Evolutionary conservation across 805 yeast species (phyloP).

Genomic region (Metschnikowia hibisci): DNA sequence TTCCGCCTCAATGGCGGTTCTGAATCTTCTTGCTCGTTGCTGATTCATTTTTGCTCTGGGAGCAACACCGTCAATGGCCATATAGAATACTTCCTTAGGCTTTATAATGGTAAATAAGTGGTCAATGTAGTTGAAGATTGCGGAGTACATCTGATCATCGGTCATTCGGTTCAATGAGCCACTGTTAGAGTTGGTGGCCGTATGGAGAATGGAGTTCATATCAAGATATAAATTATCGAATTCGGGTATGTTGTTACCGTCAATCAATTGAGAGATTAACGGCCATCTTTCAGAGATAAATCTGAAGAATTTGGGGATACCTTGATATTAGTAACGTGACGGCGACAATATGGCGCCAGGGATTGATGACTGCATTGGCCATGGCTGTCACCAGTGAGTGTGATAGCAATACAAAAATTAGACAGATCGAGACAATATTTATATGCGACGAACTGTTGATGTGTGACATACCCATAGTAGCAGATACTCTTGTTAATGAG

Average conservation of each 20-base stretch:
- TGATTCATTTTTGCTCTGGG: constrained; percentile 99
- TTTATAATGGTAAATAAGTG: constrained; percentile 83
- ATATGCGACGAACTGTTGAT: neutral
- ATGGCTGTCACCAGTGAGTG: neutral
- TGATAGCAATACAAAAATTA: neutral
- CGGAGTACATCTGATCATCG: constrained; percentile 87
- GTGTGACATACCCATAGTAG: constrained; percentile 12
- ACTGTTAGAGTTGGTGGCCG: constrained; percentile 80
- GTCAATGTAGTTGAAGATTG: constrained; percentile 92
- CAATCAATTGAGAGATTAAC: constrained; percentile 78
- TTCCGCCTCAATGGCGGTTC: constrained; percentile 92
- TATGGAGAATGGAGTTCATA: constrained; percentile 95
- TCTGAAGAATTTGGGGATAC: constrained; percentile 95
- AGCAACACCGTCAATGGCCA: constrained; percentile 99
- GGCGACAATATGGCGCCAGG: no score
- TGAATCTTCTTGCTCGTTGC: constrained; percentile 91
- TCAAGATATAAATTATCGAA: constrained; percentile 93
- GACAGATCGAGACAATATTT: neutral
- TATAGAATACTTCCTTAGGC: constrained; percentile 82
- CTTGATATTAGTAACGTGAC: constrained; percentile 28
- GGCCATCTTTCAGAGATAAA: constrained; percentile 99
- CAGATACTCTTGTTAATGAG: neutral
- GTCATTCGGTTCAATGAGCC: constrained; percentile 60
- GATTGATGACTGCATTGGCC: no score
- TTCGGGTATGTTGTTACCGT: constrained; percentile 80